Conservation (phyloP, 2,329 filamentous ascomycete species). For the Exophiala xenobiotica region DNA sequence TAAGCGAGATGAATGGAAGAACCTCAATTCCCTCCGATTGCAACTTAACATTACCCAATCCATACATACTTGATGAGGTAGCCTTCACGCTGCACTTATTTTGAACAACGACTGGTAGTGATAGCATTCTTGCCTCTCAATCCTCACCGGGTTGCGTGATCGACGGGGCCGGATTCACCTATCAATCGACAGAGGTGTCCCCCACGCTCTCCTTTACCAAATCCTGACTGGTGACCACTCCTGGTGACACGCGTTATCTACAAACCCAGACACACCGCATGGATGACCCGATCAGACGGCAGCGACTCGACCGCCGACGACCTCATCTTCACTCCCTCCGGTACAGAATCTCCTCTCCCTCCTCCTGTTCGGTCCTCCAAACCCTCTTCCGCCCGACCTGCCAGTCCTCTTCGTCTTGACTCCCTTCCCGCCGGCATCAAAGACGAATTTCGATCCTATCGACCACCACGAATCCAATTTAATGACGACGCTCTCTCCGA, state of each 20-base stretch:
- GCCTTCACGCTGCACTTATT: too few species aligned
- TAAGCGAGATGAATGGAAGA: too few species aligned
- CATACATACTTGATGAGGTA: too few species aligned
- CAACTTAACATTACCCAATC: too few species aligned
- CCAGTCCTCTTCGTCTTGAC: slow-evolving; percentile 24
- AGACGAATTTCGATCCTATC: slow-evolving; percentile 24
- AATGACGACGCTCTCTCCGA: slow-evolving; percentile 21
- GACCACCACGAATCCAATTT: slow-evolving; percentile 17
- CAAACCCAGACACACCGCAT: slow-evolving; percentile 27
- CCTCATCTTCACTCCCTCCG: slow-evolving; percentile 30
- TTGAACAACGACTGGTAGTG: too few species aligned
- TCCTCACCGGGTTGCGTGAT: background rate
- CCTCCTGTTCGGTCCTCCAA: slow-evolving; percentile 2
- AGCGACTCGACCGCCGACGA: slow-evolving; percentile 29
- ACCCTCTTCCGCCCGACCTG: slow-evolving; percentile 14
- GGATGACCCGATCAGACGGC: slow-evolving; percentile 33
- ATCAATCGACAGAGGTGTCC: background rate
- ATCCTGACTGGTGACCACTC: background rate
- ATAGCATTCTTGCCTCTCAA: too few species aligned
- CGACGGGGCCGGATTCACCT: background rate
- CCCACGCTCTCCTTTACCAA: background rate
- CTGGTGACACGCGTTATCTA: background rate
- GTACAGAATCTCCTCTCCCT: slow-evolving; percentile 27
- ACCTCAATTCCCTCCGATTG: too few species aligned
- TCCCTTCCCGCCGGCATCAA: slow-evolving; percentile 31